phyloP scores from a whole-genome alignment of 768 basidiomycete genomes.

The Amanita phalloides region DNA sequence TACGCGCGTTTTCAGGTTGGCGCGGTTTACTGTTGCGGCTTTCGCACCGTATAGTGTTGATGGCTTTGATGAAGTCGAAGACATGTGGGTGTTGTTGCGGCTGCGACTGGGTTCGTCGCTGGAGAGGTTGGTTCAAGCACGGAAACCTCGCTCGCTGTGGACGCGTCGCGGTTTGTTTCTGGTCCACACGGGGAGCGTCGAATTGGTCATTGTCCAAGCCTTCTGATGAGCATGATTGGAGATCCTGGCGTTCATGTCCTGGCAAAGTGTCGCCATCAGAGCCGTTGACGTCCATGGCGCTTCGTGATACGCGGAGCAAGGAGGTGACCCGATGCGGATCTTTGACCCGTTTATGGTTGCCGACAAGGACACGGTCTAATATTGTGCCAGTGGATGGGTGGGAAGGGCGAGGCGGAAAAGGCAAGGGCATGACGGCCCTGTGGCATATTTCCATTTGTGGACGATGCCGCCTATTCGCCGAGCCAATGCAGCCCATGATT shows the following conservation, averaged over 20 bases:
- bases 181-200: neutral
- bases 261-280: neutral
- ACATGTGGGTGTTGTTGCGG: neutral
- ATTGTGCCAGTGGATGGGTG: no score
- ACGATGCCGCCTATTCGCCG: no score
- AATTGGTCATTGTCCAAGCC: neutral
- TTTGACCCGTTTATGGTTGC: no score
- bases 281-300: neutral
- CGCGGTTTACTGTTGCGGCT: neutral
- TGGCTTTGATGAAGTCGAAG: conserved; percentile 3
- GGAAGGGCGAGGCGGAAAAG: no score
- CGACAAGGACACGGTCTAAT: no score
- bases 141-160: neutral
- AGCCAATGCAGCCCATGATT: no score
- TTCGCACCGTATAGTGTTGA: neutral
- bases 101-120: neutral
- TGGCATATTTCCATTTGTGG: no score
- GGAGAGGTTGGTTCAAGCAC: neutral
- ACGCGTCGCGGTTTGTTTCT: neutral
- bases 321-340: no score
- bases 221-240: neutral
- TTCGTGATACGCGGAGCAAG: no score
- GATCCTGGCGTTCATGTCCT: neutral
- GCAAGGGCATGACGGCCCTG: no score
- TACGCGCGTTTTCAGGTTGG: neutral